Evolutionary conservation across 2,329 filamentous ascomycete species (phyloP), one percentile per base, ranked within the genome.

Genomic region (Cladophialophora chaetospira): DNA sequence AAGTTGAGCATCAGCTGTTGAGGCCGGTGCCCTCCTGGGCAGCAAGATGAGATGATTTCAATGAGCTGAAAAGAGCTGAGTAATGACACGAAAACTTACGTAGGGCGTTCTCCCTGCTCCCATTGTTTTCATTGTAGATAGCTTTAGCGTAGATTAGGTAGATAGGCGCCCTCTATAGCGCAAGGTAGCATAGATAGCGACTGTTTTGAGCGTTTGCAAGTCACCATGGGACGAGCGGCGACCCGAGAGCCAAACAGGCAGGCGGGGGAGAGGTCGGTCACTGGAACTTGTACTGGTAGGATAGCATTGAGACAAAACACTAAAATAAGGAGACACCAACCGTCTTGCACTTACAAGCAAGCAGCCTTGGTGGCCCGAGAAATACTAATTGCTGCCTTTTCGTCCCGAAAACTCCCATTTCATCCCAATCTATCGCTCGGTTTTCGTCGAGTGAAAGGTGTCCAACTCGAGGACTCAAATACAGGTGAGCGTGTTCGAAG

Each of bases 261-360:
- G n/a, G n/a, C n/a, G n/a, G n/a, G n/a, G n/a, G n/a, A n/a, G n/a
- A n/a, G n/a, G n/a, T n/a, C n/a, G n/a, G n/a, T n/a, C n/a, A n/a
- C n/a, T n/a, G n/a, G n/a, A n/a, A n/a, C n/a, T n/a, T n/a, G n/a
- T n/a, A n/a, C n/a, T n/a, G n/a, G n/a, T 17, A 26, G 28, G 43
- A 29, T 48, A 48, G 48, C 36, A 51, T 51, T 51, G 31, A 33
- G 29, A 44, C n/a, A 26, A 13, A 42, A 53, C 23, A 44, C 36
- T 38, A 45, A 36, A 31, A 11, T 33, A 57, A 25, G 43, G 49
- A 60, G 53, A 53, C 57, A 60, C 58, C 58, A 53, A 60, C 58
- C 58, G 38, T 57, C 54, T 57, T 51, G 53, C 53, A 60, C 58
- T 60, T 60, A 60, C 58, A 60, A 57, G 58, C 58, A 60, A 57